Base-by-base conservation (phyloP, 208 protist genomes). In the Naegleria lovaniensis region DNA sequence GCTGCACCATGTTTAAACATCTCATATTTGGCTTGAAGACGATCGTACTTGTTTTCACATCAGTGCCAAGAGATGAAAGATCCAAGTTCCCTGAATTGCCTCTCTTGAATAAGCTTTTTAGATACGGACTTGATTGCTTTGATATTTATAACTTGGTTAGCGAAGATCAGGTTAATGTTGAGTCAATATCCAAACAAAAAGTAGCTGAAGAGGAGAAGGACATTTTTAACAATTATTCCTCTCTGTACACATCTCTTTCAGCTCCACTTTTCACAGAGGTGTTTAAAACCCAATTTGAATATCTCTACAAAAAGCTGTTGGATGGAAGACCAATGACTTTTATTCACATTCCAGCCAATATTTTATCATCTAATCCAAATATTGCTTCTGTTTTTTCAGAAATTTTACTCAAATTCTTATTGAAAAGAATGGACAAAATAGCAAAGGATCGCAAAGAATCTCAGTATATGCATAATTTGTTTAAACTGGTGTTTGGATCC, bases 91-190 rank as follows among this genome's bases (percentile, higher is more conserved):
- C 40, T 48, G 90, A 91, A 85, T 39, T 85, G 5, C 6, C 83
- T 51, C n/a, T 91, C 16, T 85, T 85, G 5, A 52, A 5, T 6
- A 76, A 83, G 43, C n/a, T 91, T 13, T 91, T 91, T 11, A 83
- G 29, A 79, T 38, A 75, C 51, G 90, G 90, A 51, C 48, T 91
- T 13, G 25, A 86, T 38, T 91, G 90, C 76, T 85, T 91, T 22
- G 5, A 13, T n/a, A 55, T 88, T 76, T 91, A 58, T 51, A 67
- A 29, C 19, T 15, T 89, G 15, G 5, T 5, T 39, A 9, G 48
- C 2, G 22, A 41, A 29, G 19, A 38, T 38, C 0, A 0, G 9
- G 1, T 7, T 1, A 7, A 9, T 19, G 15, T 33, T 36, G n/a
- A 79, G n/a, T 15, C 6, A n/a, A 58, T 25, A 0, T 9, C 76